Percentiles rank a stretch among this genome's conserved stretches.
Evolutionary conservation across 352 stramenopile species (phyloP).

Genomic region (Stramenopiles sp.): DNA sequence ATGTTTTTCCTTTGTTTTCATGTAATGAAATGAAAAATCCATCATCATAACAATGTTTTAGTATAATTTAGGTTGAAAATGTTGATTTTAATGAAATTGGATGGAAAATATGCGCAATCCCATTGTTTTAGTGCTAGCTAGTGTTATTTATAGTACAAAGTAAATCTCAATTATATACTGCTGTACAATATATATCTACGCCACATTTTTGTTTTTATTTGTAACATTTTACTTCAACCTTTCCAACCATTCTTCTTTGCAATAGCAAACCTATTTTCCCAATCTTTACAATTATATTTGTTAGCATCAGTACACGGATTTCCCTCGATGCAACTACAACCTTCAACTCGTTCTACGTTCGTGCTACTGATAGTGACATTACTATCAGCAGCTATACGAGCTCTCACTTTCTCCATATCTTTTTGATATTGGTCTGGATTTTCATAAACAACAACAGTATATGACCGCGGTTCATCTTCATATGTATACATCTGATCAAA

Average conservation of each 20-base stretch:
- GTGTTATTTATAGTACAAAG: too few relatives aligned
- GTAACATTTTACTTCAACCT: too few relatives aligned
- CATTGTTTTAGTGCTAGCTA: too few relatives aligned
- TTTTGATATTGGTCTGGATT: not conserved
- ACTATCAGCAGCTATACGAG: not conserved
- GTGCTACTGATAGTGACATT: not conserved
- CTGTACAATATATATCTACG: too few relatives aligned
- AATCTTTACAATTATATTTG: not conserved
- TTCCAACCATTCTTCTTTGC: not conserved
- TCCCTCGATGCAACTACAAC: not conserved
- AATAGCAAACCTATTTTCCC: not conserved
- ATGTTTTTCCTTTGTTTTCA: too few relatives aligned
- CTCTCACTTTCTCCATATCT: not conserved
- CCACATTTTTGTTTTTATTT: too few relatives aligned
- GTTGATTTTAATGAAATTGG: too few relatives aligned
- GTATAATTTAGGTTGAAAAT: too few relatives aligned
- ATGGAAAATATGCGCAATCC: too few relatives aligned
- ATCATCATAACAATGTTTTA: too few relatives aligned
- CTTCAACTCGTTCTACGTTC: not conserved
- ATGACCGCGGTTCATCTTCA: not conserved
- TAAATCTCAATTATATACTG: too few relatives aligned
- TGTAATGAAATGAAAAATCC: too few relatives aligned
- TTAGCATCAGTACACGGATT: not conserved
- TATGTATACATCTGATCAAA: not conserved
- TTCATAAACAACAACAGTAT: not conserved